Evolutionary conservation across 1,284 basidiomycete genomes (phyloP).

Genomic region (Cutaneotrichosporon dermatis): DNA sequence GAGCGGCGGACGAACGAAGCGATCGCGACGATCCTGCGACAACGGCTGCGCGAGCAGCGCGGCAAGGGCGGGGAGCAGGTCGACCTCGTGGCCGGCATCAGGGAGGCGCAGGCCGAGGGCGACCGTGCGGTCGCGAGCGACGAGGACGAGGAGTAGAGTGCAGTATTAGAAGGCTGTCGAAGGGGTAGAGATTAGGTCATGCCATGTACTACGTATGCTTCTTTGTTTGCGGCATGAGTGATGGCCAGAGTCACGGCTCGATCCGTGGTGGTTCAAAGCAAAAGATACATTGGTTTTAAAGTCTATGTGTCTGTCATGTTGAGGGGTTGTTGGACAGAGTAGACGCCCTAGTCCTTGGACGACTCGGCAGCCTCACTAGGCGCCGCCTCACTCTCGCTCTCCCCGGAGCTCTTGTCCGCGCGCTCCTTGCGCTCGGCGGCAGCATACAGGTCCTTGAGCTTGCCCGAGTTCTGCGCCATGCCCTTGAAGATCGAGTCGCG

Average conservation of each 20-base stretch:
- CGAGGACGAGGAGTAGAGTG: slow-evolving; percentile 5
- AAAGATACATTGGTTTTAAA: no score
- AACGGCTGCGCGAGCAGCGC: slow-evolving; percentile 44
- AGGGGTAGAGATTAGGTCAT: neutral
- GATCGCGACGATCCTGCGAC: slow-evolving; percentile 75
- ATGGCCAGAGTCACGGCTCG: no score
- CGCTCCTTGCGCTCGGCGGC: slow-evolving; percentile 45
- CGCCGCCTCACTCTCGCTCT: no score
- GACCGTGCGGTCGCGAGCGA: slow-evolving; percentile 17
- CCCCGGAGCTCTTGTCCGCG: neutral
- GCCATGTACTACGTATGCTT: no score
- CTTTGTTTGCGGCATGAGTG: no score
- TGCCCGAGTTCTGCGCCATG: slow-evolving; percentile 78
- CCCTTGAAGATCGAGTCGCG: slow-evolving; percentile 71
- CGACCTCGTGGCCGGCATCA: slow-evolving; percentile 46
- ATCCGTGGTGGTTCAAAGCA: no score
- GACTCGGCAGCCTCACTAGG: no score
- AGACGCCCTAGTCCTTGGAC: no score
- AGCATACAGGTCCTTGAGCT: slow-evolving; percentile 56
- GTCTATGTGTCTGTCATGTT: no score
- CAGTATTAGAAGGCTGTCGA: no score
- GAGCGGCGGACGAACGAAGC: slow-evolving; percentile 87
- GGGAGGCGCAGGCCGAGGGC: slow-evolving; percentile 43
- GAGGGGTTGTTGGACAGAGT: no score
- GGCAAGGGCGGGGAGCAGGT: slow-evolving; percentile 30